These are phyloP conservation scores for Tephrocybe sp. DNA, from an alignment of 768 basidiomycete genomes.

Conservation along the genomic window DNA sequence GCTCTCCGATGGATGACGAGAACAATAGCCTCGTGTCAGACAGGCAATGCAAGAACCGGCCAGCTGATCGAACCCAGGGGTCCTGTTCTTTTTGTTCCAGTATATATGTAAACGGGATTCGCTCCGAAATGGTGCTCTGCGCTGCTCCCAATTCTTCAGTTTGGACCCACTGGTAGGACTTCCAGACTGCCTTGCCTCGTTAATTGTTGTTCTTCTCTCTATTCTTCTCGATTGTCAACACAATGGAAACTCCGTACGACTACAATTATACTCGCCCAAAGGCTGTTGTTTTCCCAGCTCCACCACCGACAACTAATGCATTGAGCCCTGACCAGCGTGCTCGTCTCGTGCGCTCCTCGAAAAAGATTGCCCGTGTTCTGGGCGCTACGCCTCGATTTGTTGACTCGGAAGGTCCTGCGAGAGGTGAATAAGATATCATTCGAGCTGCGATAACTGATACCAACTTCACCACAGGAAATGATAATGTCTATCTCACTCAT, in stretches of 20 bases:
- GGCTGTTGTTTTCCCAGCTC: slow-evolving; percentile 38
- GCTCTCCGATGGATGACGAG: too few species aligned
- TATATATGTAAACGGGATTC: slow-evolving; percentile 5
- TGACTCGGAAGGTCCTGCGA: slow-evolving; percentile 27
- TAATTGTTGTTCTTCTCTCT: not conserved
- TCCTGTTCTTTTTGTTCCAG: slow-evolving; percentile 5
- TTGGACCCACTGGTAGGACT: slow-evolving; percentile 10
- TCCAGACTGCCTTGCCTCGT: slow-evolving; percentile 2
- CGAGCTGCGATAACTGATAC: not conserved
- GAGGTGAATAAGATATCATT: slow-evolving; percentile 24
- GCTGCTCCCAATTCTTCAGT: not conserved
- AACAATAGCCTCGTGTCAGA: slow-evolving; percentile 8
- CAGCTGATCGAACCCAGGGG: slow-evolving; percentile 7
- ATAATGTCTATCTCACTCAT: slow-evolving; percentile 13
- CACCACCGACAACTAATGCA: slow-evolving; percentile 59
- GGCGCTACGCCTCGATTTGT: slow-evolving; percentile 59
- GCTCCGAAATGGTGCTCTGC: slow-evolving; percentile 1
- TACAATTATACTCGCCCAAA: not conserved
- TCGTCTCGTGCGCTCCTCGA: slow-evolving; percentile 54
- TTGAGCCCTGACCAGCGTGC: slow-evolving; percentile 49
- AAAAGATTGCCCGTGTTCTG: slow-evolving; percentile 57
- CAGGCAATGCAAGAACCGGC: not conserved
- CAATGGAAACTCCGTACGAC: slow-evolving; percentile 5
- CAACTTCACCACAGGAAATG: slow-evolving; percentile 4
- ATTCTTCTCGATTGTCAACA: not conserved